Evolutionary conservation across 108 stramenopile species (phyloP), one percentile per base, ranked within the genome.

Genomic region (Nitzschia putrida): DNA sequence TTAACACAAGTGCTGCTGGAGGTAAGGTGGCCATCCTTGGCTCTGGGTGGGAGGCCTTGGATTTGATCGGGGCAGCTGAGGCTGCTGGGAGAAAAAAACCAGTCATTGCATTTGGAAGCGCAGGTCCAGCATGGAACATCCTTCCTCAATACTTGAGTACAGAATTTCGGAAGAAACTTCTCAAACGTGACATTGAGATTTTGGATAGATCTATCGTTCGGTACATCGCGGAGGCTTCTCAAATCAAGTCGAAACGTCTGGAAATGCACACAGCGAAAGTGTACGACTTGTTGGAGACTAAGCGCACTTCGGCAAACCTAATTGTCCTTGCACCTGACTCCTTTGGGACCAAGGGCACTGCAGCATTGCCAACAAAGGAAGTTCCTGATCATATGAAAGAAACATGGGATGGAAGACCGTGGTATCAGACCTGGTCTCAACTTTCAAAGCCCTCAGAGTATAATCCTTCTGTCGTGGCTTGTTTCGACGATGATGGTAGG

Each of bases 41-140:
- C 3, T 87, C 85, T 68, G 89, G 90, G 12, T 88, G 84, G 72
- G 93, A 94, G 52, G 90, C 93, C 13, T 53, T 94, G 25, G 93
- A 91, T 66, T 60, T 94, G 73, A 82, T 79, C 24, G 59, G 80
- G n/a, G 58, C 73, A 25, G 74, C 73, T 11, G 81, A 84, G 21
- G 53, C 61, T 18, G 51, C 52, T 8, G 66, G 67, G 55, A 76
- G 49, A 26, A 76, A 67, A 42, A 84, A 74, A 55, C 80, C 88
- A 2, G 60, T 67, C 14, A 81, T 93, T 10, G 61, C 85, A 20
- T 91, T 84, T 78, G 92, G 87, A 1, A 84, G 67, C 55, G 56
- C 77, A 20, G 85, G 78, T 42, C 86, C 85, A 8, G 61, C 84
- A 53, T 73, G 79, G 51, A 70, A 72, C 23, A 76, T 79, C 11